These are phyloP conservation scores for Incumbomyces delicatus DNA, from an alignment of 2,329 filamentous ascomycete genomes.

Conservation along the genomic window DNA sequence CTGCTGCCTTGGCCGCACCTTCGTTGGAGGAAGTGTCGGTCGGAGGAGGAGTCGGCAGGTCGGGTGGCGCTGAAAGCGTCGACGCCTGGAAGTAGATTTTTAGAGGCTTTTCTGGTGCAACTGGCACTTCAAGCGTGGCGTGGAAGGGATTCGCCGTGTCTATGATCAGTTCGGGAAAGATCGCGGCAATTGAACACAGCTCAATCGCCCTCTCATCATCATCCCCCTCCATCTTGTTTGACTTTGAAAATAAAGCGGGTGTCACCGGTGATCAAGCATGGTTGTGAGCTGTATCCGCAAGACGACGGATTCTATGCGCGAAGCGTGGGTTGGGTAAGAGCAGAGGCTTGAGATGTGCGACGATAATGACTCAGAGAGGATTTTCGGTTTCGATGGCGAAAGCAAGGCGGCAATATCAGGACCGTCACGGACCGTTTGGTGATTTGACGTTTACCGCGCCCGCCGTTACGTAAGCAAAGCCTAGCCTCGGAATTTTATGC, in stretches of 20 bases:
- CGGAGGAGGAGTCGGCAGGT: constrained; percentile 32
- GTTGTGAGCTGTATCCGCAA: neutral
- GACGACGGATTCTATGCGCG: neutral
- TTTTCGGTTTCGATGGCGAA: too few species aligned
- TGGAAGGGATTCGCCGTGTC: constrained; percentile 37
- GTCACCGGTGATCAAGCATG: constrained; percentile 8
- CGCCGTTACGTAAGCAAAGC: too few species aligned
- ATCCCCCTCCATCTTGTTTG: constrained; percentile 27
- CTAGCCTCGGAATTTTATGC: too few species aligned
- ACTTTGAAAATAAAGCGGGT: constrained; percentile 5
- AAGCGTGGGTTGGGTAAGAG: too few species aligned
- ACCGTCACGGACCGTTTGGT: too few species aligned
- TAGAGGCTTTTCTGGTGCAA: constrained; percentile 46
- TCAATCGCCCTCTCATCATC: constrained; percentile 51
- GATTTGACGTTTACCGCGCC: too few species aligned
- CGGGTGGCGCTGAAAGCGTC: constrained; percentile 23
- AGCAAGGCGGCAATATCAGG: too few species aligned
- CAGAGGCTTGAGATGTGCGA: too few species aligned
- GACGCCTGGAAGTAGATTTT: constrained; percentile 33
- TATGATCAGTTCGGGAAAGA: constrained; percentile 50
- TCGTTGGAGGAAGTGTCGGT: constrained; percentile 24
- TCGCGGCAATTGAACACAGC: constrained; percentile 49
- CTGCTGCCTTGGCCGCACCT: constrained; percentile 8
- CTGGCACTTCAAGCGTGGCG: constrained; percentile 46
- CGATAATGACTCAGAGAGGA: too few species aligned